phyloP scores from a whole-genome alignment of 2,329 filamentous ascomycete species.

The Calonectria hawksworthii region DNA sequence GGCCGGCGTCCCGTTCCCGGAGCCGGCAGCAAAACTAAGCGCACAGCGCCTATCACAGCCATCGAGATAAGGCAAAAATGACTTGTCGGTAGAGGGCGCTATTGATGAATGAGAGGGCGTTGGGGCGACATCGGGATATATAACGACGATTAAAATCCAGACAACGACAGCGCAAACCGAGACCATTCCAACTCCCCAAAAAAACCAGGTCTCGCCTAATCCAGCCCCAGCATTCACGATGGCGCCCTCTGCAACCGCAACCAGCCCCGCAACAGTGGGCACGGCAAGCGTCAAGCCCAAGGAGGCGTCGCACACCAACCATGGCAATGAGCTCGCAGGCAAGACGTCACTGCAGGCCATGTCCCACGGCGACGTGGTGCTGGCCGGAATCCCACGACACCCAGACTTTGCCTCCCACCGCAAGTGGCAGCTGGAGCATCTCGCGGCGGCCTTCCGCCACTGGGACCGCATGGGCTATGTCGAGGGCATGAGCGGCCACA shows the following conservation, averaged over 20 bases:
- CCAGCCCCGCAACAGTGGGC: slow-evolving; percentile 5
- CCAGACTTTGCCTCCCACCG: slow-evolving; percentile 42
- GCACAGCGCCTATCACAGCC: background rate
- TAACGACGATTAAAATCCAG: background rate
- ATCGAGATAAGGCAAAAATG: background rate
- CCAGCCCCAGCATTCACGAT: background rate
- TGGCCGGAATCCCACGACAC: slow-evolving; percentile 42
- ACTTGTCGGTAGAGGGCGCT: slow-evolving; percentile 6
- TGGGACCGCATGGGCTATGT: slow-evolving; percentile 76
- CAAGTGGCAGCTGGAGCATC: slow-evolving; percentile 66
- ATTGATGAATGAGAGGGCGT: background rate
- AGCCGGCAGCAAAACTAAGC: background rate
- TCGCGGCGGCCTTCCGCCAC: slow-evolving; percentile 77
- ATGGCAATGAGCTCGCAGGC: slow-evolving; percentile 40
- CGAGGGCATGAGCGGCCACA: slow-evolving; percentile 79
- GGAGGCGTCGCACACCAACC: slow-evolving; percentile 29
- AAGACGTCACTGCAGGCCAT: slow-evolving; percentile 45
- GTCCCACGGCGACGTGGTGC: slow-evolving; percentile 43
- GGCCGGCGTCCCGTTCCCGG: background rate
- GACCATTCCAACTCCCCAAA: background rate
- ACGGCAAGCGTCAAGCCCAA: slow-evolving; percentile 33
- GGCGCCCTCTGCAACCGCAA: slow-evolving; percentile 23
- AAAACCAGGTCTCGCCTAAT: background rate
- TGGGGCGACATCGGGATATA: background rate
- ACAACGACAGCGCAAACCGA: background rate